phyloP scores from a whole-genome alignment of 1,139 yeast species.

The Diutina sp. region DNA sequence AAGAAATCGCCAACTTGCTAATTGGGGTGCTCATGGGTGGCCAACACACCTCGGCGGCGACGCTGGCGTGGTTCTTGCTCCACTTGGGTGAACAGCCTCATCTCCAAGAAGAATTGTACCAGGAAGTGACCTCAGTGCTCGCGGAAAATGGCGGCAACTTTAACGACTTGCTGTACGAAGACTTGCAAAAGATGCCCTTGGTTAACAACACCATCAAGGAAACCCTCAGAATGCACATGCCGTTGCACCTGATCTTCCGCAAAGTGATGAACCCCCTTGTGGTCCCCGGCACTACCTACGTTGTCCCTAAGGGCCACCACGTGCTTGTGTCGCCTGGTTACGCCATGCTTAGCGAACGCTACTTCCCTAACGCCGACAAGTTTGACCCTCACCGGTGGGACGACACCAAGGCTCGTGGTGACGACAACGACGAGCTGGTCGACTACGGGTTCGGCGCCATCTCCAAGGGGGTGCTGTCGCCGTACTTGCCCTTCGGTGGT shows the following conservation, averaged over 20 bases:
- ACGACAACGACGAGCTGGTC: slow-evolving; percentile 37
- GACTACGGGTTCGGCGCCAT: slow-evolving; percentile 96
- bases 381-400: slow-evolving; percentile 93
- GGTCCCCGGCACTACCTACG: slow-evolving; percentile 68
- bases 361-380: slow-evolving; percentile 58
- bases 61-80: slow-evolving; percentile 88
- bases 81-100: slow-evolving; percentile 84
- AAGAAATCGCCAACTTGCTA: slow-evolving; percentile 83
- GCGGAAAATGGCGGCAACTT: slow-evolving; percentile 22
- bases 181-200: slow-evolving; percentile 68
- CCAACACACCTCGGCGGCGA: slow-evolving; percentile 95
- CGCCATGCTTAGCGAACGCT: slow-evolving; percentile 63
- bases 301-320: slow-evolving; percentile 82
- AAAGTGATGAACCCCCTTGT: slow-evolving; percentile 69
- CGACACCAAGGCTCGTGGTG: slow-evolving; percentile 13
- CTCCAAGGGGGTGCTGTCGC: slow-evolving; percentile 89
- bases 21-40: slow-evolving; percentile 99
- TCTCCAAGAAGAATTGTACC: slow-evolving; percentile 64
- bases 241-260: slow-evolving; percentile 91
- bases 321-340: slow-evolving; percentile 92
- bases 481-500: slow-evolving; percentile 97
- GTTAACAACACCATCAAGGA: slow-evolving; percentile 79
- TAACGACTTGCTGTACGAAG: slow-evolving; percentile 62
- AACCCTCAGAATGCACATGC: slow-evolving; percentile 91
- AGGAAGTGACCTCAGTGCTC: slow-evolving; percentile 58